These are phyloP conservation scores for Knufia fluminis DNA, from an alignment of 2,329 filamentous ascomycete genomes.

Conservation along the genomic window DNA sequence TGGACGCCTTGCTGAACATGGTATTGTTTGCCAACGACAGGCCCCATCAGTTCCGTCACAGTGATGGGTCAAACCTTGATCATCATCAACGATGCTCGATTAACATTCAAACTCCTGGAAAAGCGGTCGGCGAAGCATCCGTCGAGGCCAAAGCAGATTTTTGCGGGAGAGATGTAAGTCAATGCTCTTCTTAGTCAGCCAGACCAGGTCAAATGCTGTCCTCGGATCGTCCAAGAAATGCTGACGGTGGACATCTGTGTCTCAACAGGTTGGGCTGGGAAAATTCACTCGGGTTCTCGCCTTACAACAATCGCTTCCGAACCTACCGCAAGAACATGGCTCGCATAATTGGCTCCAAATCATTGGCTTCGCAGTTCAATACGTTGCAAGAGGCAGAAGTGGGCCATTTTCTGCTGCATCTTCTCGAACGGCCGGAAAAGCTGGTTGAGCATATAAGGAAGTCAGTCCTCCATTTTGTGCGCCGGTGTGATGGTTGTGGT, in stretches of 20 bases:
- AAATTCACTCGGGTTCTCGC: slow-evolving; percentile 28
- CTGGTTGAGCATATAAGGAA: slow-evolving; percentile 33
- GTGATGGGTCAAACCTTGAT: slow-evolving; percentile 31
- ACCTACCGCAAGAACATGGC: slow-evolving; percentile 39
- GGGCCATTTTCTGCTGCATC: slow-evolving; percentile 35
- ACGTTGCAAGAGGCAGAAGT: slow-evolving; percentile 37
- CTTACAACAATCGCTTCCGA: slow-evolving; percentile 32
- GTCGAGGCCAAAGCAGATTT: slow-evolving; percentile 26
- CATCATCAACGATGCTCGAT: slow-evolving; percentile 28
- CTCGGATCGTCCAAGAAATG: too few species aligned
- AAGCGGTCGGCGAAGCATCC: slow-evolving; percentile 27
- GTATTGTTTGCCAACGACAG: slow-evolving; percentile 14
- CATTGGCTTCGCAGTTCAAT: slow-evolving; percentile 32
- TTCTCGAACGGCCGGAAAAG: slow-evolving; percentile 32
- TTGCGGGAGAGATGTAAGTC: slow-evolving; percentile 31
- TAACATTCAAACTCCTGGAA: slow-evolving; percentile 30
- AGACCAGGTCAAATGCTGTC: background rate
- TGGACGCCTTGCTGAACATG: background rate
- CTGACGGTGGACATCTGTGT: too few species aligned
- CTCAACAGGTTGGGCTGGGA: too few species aligned
- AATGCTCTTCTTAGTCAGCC: slow-evolving; percentile 8
- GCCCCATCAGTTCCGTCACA: slow-evolving; percentile 31
- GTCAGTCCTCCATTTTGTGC: slow-evolving; percentile 16
- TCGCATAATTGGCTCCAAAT: slow-evolving; percentile 38
- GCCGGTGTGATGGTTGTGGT: too few species aligned